These are phyloP conservation scores for Aegle marmelos DNA, from an alignment of 345 rosid genomes.

Conservation along the genomic window DNA sequence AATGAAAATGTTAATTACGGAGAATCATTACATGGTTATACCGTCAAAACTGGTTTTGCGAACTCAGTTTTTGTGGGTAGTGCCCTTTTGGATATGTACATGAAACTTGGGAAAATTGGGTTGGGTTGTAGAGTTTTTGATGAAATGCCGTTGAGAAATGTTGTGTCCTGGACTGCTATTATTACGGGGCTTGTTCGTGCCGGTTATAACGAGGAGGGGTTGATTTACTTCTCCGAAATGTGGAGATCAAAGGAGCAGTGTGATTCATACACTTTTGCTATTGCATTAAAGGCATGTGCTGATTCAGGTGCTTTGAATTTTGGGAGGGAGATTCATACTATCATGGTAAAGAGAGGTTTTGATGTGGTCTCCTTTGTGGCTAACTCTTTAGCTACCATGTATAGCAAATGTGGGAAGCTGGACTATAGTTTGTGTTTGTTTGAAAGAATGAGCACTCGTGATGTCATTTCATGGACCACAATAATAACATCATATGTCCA, in stretches of 20 bases:
- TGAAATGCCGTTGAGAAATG: conserved; percentile 64
- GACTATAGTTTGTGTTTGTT: conserved; percentile 54
- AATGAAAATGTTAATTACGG: conserved; percentile 46
- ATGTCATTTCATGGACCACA: conserved; percentile 87
- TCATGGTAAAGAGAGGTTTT: conserved; percentile 53
- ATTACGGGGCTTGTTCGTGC: conserved; percentile 74
- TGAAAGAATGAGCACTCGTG: conserved; percentile 50
- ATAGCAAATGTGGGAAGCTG: conserved; percentile 73
- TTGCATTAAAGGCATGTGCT: conserved; percentile 79
- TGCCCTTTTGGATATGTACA: conserved; percentile 70
- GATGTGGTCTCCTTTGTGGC: conserved; percentile 52
- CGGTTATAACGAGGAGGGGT: conserved; percentile 49
- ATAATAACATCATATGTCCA: conserved; percentile 55
- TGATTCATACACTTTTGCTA: conserved; percentile 61
- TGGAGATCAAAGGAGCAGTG: conserved; percentile 39
- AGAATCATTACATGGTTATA: conserved; percentile 62
- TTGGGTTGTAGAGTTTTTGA: conserved; percentile 53
- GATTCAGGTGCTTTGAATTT: conserved; percentile 45
- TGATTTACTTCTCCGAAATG: conserved; percentile 67
- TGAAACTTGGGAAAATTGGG: conserved; percentile 46
- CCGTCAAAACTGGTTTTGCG: conserved; percentile 50
- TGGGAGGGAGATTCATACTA: conserved; percentile 80
- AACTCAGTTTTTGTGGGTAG: conserved; percentile 71
- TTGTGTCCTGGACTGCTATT: conserved; percentile 79
- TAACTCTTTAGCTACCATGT: conserved; percentile 70